These are phyloP conservation scores for Lolium perenne DNA, from an alignment of 176 grass and related monocot species.

Conservation along the genomic window DNA sequence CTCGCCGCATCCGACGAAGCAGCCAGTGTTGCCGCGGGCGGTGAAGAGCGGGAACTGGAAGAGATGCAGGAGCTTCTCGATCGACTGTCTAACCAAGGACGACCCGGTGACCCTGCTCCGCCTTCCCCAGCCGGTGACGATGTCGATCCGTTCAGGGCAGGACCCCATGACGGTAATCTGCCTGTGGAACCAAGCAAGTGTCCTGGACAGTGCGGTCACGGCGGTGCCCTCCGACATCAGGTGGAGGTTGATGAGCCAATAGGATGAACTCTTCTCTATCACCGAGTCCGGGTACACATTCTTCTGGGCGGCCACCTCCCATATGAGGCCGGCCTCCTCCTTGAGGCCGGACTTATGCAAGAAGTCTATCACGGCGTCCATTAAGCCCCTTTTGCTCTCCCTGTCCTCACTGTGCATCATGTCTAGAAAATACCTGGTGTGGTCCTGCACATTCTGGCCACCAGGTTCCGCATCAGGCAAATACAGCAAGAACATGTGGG, in stretches of 20 bases:
- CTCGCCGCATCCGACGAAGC: conserved; percentile 85
- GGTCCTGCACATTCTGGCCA: conserved; percentile 73
- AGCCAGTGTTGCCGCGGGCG: conserved; percentile 71
- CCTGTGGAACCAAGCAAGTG: conserved; percentile 90
- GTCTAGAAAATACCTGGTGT: conserved; percentile 77
- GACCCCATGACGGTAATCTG: conserved; percentile 60
- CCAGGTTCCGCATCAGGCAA: conserved; percentile 85
- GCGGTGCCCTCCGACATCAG: conserved; percentile 97
- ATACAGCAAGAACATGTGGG: conserved; percentile 84
- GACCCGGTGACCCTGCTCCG: conserved; percentile 90
- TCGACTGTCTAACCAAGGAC: conserved; percentile 70
- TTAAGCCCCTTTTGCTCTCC: conserved; percentile 89
- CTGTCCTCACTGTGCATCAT: conserved; percentile 95
- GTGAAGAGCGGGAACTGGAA: conserved; percentile 78
- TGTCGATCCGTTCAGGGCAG: conserved; percentile 73
- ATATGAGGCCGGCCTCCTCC: conserved; percentile 93
- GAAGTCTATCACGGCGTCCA: conserved; percentile 95
- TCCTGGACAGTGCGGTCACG: conserved; percentile 77
- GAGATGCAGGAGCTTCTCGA: conserved; percentile 81
- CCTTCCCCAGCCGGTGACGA: conserved; percentile 93
- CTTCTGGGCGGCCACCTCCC: conserved; percentile 87
- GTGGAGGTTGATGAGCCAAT: conserved; percentile 96
- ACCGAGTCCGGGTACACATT: conserved; percentile 95
- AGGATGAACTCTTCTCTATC: conserved; percentile 69
- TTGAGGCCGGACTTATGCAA: conserved; percentile 88